Evolutionary conservation across 352 stramenopile genomes (phyloP).

Genomic region (Phytophthora brassicae): DNA sequence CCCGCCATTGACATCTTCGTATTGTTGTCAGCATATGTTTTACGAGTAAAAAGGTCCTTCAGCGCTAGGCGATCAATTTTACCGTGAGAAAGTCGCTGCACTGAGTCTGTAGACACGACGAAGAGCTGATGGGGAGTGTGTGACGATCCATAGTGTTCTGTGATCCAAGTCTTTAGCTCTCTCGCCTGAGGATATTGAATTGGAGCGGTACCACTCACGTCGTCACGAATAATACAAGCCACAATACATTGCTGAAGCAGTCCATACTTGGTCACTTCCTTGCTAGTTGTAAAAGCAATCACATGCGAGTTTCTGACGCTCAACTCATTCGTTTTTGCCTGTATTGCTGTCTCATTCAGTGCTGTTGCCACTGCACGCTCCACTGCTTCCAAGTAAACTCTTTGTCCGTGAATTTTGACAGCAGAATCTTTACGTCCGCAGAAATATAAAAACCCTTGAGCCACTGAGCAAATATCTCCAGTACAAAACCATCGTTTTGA

Average conservation of each 20-base stretch:
- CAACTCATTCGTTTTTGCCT: background rate
- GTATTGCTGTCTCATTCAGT: conserved; percentile 9
- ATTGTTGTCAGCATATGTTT: background rate
- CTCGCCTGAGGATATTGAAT: conserved; percentile 11
- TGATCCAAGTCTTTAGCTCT: conserved; percentile 35
- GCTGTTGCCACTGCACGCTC: conserved; percentile 35
- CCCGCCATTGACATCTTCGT: conserved; percentile 1
- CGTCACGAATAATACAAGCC: conserved; percentile 23
- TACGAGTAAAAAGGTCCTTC: conserved; percentile 10
- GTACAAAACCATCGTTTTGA: conserved; percentile 34
- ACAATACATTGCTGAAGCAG: conserved; percentile 24
- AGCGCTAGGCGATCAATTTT: conserved; percentile 45
- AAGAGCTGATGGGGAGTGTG: conserved; percentile 36
- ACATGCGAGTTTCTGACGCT: background rate
- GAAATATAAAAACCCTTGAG: conserved; percentile 39
- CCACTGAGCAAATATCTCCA: conserved; percentile 45
- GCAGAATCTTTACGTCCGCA: conserved; percentile 45
- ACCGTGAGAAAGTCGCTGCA: conserved; percentile 36
- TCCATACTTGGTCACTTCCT: conserved; percentile 13
- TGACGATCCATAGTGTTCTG: conserved; percentile 27
- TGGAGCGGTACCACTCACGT: background rate
- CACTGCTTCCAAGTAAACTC: conserved; percentile 52
- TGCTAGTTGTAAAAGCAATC: conserved; percentile 25
- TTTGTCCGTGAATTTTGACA: conserved; percentile 60
- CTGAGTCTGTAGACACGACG: conserved; percentile 1